phyloP scores from a whole-genome alignment of 495 filamentous ascomycete genomes.

The Sabuloglossum arenarium region DNA sequence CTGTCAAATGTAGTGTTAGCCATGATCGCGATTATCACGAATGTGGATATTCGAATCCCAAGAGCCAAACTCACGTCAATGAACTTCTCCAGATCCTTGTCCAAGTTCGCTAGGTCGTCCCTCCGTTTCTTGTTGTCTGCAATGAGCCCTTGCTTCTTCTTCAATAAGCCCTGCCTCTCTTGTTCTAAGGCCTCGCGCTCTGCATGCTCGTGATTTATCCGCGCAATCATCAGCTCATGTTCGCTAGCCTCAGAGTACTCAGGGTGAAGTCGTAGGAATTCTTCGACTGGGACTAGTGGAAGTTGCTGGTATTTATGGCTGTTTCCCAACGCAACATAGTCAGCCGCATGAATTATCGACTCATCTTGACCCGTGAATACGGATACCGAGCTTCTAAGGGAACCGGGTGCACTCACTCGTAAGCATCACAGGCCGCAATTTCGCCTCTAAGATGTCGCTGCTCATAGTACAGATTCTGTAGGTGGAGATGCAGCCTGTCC shows the following conservation, averaged over 20 bases:
- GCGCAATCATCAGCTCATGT: slow-evolving; percentile 69
- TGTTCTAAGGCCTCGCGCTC: slow-evolving; percentile 77
- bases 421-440: slow-evolving; percentile 75
- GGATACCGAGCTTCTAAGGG: background rate
- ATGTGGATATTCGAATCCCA: slow-evolving; percentile 2
- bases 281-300: slow-evolving; percentile 61
- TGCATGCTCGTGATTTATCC: slow-evolving; percentile 75
- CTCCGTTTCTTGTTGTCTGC: slow-evolving; percentile 90
- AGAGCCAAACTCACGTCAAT: slow-evolving; percentile 32
- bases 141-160: slow-evolving; percentile 78
- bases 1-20: slow-evolving; percentile 18
- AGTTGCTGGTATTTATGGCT: slow-evolving; percentile 71
- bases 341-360: background rate
- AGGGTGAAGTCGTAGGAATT: slow-evolving; percentile 63
- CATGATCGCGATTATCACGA: slow-evolving; percentile 12
- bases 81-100: slow-evolving; percentile 78
- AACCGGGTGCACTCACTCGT: slow-evolving; percentile 43
- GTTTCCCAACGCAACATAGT: background rate
- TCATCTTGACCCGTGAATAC: too few relatives aligned
- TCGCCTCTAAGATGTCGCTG: slow-evolving; percentile 77
- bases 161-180: slow-evolving; percentile 64
- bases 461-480: slow-evolving; percentile 95
- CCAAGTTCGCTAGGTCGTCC: slow-evolving; percentile 74
- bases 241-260: slow-evolving; percentile 48
- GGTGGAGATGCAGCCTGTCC: slow-evolving; percentile 71